These are phyloP conservation scores for Amauroascus niger DNA, from an alignment of 2,329 filamentous ascomycete species.

Conservation along the genomic window DNA sequence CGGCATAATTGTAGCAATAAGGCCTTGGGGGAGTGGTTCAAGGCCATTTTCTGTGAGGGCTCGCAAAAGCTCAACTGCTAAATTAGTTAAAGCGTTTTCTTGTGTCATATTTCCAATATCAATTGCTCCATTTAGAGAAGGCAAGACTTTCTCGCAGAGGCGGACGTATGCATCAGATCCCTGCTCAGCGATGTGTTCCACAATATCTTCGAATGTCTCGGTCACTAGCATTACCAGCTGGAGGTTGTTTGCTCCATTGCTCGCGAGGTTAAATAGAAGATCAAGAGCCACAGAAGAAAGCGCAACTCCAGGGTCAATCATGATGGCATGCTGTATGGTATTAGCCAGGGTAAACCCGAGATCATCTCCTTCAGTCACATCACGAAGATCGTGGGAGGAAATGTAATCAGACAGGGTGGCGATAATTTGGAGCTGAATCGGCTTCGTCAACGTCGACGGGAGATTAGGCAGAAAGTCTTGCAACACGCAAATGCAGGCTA, in stretches of 20 bases:
- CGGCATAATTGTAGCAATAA: conserved; percentile 74
- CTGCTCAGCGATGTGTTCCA: conserved; percentile 54
- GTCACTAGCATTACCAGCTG: conserved; percentile 79
- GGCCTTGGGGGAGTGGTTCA: conserved; percentile 75
- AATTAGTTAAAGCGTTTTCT: conserved; percentile 66
- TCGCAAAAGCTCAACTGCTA: conserved; percentile 75
- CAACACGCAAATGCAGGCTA: conserved; percentile 78
- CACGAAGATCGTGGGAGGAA: conserved; percentile 65
- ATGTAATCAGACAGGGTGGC: conserved; percentile 61
- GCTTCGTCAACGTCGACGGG: conserved; percentile 42
- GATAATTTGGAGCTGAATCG: conserved; percentile 53
- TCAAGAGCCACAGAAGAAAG: conserved; percentile 63
- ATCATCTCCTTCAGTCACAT: conserved; percentile 82
- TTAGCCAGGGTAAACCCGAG: conserved; percentile 83
- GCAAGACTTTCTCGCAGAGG: conserved; percentile 76
- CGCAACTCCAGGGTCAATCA: conserved; percentile 65
- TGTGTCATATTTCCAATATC: conserved; percentile 78
- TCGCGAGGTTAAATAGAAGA: conserved; percentile 78
- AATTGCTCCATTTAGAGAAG: conserved; percentile 78
- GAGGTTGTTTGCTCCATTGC: conserved; percentile 80
- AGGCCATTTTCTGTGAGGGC: conserved; percentile 73
- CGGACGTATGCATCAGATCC: conserved; percentile 61
- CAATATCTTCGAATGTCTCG: conserved; percentile 85
- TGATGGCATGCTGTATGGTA: conserved; percentile 71
- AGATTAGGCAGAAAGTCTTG: conserved; percentile 56